A percentile compares a stretch with the other conserved stretches of the same genome.
Conservation (phyloP, 2,329 filamentous ascomycete species). For the Paraconiothyrium sp. region DNA sequence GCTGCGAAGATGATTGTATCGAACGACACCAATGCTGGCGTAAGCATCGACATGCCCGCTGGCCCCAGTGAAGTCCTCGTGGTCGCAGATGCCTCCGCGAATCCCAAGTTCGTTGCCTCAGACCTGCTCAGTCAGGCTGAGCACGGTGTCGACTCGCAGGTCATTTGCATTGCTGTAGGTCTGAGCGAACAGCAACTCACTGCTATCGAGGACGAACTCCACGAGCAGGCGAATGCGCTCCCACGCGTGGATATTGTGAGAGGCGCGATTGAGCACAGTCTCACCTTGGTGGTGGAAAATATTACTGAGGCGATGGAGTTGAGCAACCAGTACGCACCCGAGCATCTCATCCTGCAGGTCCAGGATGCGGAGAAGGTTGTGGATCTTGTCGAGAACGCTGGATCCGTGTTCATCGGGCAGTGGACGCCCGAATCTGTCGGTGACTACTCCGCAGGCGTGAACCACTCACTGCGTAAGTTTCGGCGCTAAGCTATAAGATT, state of each 20-base stretch:
- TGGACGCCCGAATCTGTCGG: slow-evolving; percentile 99
- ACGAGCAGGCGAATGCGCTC: slow-evolving; percentile 84
- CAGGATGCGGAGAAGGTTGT: slow-evolving; percentile 78
- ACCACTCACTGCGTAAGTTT: slow-evolving; percentile 92
- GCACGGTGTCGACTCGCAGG: slow-evolving; percentile 95
- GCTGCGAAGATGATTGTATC: slow-evolving; percentile 98
- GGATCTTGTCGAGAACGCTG: slow-evolving; percentile 87
- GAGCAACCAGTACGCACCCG: slow-evolving; percentile 94
- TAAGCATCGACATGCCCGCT: slow-evolving; percentile 98
- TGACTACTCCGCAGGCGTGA: slow-evolving; percentile 97
- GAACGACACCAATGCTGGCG: slow-evolving; percentile 95
- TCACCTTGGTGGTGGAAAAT: slow-evolving; percentile 81
- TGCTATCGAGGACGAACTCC: slow-evolving; percentile 91
- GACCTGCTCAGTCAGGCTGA: slow-evolving; percentile 96
- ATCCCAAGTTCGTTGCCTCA: slow-evolving; percentile 93
- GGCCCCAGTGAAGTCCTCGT: slow-evolving; percentile 98
- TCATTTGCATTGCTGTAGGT: slow-evolving; percentile 87
- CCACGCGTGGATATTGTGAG: slow-evolving; percentile 93
- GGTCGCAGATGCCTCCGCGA: slow-evolving; percentile 85
- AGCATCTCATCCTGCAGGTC: slow-evolving; percentile 94
- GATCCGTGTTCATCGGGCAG: slow-evolving; percentile 92
- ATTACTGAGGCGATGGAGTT: slow-evolving; percentile 79
- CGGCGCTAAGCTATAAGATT: not conserved
- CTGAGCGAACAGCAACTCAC: slow-evolving; percentile 75
- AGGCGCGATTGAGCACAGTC: slow-evolving; percentile 88